Percentiles rank a stretch among this genome's conserved stretches.
Conservation (phyloP, 371 early-diverging fungal genomes). For the Syncephalis fuscata region DNA sequence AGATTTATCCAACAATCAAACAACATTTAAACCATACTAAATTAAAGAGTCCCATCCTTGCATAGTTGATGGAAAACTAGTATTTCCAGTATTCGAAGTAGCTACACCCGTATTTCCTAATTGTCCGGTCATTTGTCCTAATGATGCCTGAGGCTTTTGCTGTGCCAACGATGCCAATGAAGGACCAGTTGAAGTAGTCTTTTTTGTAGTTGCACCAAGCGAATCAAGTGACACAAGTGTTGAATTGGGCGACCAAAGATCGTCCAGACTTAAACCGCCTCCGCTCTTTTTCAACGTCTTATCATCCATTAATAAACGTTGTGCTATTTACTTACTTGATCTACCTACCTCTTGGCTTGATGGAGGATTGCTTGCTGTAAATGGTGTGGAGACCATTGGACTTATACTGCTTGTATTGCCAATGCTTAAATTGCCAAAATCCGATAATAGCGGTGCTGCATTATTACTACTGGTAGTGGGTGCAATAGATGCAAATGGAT, state of each 20-base stretch:
- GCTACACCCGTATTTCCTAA: no score
- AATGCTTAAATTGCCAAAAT: conserved; percentile 1
- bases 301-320: neutral
- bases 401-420: conserved; percentile 6
- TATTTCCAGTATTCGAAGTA: no score
- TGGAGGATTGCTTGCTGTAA: neutral
- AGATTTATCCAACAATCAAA: no score
- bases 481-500: neutral
- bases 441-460: neutral
- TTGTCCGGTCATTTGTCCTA: no score
- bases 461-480: neutral
- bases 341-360: neutral
- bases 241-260: conserved; percentile 29
- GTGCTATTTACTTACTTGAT: neutral
- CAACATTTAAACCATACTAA: no score
- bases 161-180: conserved; percentile 31
- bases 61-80: no score
- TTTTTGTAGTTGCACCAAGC: conserved; percentile 17
- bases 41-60: no score
- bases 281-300: conserved; percentile 1
- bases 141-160: neutral
- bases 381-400: neutral
- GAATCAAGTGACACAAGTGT: conserved; percentile 27
- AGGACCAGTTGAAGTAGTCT: conserved; percentile 16
- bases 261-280: conserved; percentile 10